These are phyloP conservation scores for Arthroderma sp. DNA, from an alignment of 2,329 filamentous ascomycete genomes.

Conservation along the genomic window DNA sequence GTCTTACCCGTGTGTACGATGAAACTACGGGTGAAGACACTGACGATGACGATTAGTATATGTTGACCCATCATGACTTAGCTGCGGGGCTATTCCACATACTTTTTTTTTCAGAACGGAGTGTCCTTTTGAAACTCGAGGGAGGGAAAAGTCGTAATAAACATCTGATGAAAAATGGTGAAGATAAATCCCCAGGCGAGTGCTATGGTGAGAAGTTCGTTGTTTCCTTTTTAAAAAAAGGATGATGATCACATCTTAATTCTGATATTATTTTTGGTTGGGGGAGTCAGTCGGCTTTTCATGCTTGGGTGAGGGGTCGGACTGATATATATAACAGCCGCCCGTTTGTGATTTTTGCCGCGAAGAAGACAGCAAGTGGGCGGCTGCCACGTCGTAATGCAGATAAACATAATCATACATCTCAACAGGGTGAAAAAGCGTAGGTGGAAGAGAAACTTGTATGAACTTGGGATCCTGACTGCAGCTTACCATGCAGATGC, in stretches of 20 bases:
- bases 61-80: background rate
- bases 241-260: background rate
- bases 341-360: background rate
- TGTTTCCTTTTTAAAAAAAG: background rate
- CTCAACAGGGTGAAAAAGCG: too few relatives aligned
- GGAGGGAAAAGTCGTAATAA: background rate
- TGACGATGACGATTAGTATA: background rate
- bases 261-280: background rate
- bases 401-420: too few relatives aligned
- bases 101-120: background rate
- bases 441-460: too few relatives aligned
- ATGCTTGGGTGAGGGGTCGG: background rate
- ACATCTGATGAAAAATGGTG: background rate
- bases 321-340: too few relatives aligned
- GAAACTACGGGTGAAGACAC: too few relatives aligned
- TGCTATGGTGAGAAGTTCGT: background rate
- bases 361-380: background rate
- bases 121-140: background rate
- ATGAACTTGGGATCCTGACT: too few relatives aligned
- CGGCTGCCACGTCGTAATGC: background rate
- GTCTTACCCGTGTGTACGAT: too few relatives aligned
- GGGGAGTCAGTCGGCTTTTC: background rate
- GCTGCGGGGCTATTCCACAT: background rate
- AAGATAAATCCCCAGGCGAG: background rate
- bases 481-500: too few relatives aligned